Base-by-base conservation (phyloP, 768 basidiomycete species). In the Pleurotus djamor region DNA sequence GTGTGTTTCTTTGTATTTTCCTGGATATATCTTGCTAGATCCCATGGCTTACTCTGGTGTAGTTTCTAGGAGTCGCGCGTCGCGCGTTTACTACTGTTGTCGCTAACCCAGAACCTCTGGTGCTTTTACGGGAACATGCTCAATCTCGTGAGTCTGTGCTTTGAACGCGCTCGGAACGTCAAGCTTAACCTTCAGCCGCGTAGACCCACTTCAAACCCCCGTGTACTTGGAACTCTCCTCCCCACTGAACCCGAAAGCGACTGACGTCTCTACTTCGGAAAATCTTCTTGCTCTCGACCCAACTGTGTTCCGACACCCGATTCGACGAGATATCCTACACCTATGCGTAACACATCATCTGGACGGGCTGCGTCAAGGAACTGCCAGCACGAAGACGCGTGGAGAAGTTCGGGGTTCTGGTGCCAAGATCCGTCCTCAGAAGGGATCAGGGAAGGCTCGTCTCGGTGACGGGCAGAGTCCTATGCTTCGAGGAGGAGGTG, bases 291-390 rank as follows among this genome's bases (percentile, higher is more conserved):
- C 82, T 62, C 83, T 92, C 33, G 83, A 92, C 68, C 85, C 89
- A 1, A 80, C 83, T n/a, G 88, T 98, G 34, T 99, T 98, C 75
- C 80, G 84, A 61, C 88, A 93, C 65, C 93, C 95, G 43, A 85
- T 95, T 47, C 91, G 96, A 52, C 85, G 87, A 17, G 96, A 98
- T 71, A 91, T 99, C 62, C 84, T 98, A 3, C 96, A 98, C 71
- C 83, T 94, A 48, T 96, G 95, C 68, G 88, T 95, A 36, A 84
- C 90, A 5, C 92, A 96, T 66, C 83, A 97, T 69, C 86, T 89
- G 43, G 93, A 97, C 67, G 83, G 87, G 16, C 81, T 95, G 13
- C 88, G 96, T n/a, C 91, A 94, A 76, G 96, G 96, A 33, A 89
- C 91, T 10, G 94, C 93, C 21, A 88, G 80, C 62, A 97, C 94